Percentiles rank a stretch among this genome's conserved stretches.
These are phyloP conservation scores for Shiraia bambusicola DNA, from an alignment of 2,329 filamentous ascomycete genomes.

Conservation along the genomic window DNA sequence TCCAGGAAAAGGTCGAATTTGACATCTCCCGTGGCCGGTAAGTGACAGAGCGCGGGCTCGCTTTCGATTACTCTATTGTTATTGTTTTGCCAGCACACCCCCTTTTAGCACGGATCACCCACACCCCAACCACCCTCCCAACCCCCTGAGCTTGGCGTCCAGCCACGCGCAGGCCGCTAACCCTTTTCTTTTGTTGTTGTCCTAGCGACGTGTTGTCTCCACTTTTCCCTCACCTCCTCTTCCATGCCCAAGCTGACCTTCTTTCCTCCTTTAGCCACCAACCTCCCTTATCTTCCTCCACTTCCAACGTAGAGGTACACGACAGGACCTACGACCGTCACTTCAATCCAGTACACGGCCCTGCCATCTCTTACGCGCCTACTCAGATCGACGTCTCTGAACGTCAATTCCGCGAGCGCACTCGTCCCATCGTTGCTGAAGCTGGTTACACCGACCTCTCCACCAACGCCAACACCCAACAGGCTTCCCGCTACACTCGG, in stretches of 20 bases:
- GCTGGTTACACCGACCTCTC: slow-evolving; percentile 39
- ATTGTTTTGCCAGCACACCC: slow-evolving; percentile 31
- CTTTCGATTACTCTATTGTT: slow-evolving; percentile 20
- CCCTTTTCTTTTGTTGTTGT: slow-evolving; percentile 43
- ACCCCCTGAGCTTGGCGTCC: slow-evolving; percentile 40
- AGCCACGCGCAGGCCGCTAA: slow-evolving; percentile 35
- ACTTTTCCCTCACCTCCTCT: slow-evolving; percentile 43
- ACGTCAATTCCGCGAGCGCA: slow-evolving; percentile 67
- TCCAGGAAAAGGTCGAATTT: slow-evolving; percentile 29
- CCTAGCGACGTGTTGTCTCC: slow-evolving; percentile 42
- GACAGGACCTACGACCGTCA: slow-evolving; percentile 51
- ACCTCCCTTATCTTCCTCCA: slow-evolving; percentile 57
- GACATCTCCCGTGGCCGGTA: slow-evolving; percentile 33
- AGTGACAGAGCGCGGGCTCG: slow-evolving; percentile 12
- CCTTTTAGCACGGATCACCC: slow-evolving; percentile 30
- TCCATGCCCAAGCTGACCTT: slow-evolving; percentile 43
- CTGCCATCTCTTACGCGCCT: slow-evolving; percentile 57
- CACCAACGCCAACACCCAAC: slow-evolving; percentile 43
- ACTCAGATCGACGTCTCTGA: slow-evolving; percentile 58
- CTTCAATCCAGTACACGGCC: slow-evolving; percentile 50
- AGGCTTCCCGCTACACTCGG: slow-evolving; percentile 40
- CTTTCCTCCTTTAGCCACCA: slow-evolving; percentile 54
- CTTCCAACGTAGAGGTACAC: slow-evolving; percentile 68
- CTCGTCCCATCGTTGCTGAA: slow-evolving; percentile 55
- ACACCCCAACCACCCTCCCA: slow-evolving; percentile 21